phyloP scores from a whole-genome alignment of 129 eudicot genomes.

The Flaveria ramosissima region DNA sequence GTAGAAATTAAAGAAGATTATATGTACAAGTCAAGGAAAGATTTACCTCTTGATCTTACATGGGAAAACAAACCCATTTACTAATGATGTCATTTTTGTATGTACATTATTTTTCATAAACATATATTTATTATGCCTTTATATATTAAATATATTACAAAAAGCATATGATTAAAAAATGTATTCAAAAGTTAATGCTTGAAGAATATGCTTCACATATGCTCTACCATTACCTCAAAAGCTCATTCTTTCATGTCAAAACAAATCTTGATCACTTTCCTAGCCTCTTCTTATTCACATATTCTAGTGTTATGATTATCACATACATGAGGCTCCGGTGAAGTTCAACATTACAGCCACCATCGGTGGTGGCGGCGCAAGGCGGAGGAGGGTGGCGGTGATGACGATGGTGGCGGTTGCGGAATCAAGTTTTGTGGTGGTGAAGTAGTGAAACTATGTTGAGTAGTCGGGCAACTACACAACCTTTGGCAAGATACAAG shows the following conservation, averaged over 20 bases:
- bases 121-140: not conserved
- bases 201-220: conserved; percentile 45
- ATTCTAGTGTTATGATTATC: conserved; percentile 10
- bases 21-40: too few species aligned
- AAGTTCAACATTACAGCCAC: conserved; percentile 25
- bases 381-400: conserved; percentile 17
- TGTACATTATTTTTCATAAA: not conserved
- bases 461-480: conserved; percentile 41
- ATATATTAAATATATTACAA: not conserved
- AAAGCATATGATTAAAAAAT: conserved; percentile 11
- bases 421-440: conserved; percentile 20
- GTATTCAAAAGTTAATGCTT: conserved; percentile 29
- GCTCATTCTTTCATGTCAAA: conserved; percentile 25
- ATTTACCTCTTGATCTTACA: too few species aligned
- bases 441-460: conserved; percentile 23
- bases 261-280: conserved; percentile 19
- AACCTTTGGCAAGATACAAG: conserved; percentile 42
- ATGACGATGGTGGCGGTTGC: not conserved
- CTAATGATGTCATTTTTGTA: not conserved
- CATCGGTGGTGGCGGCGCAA: conserved; percentile 10
- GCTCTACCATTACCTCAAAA: conserved; percentile 33
- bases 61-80: too few species aligned
- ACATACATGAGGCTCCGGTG: conserved; percentile 24
- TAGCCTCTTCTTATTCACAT: conserved; percentile 22
- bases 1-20: too few species aligned